Evolutionary conservation across 352 stramenopile genomes (phyloP), one percentile per base, ranked within the genome.

Genomic region (Halophytophthora batemanensis): DNA sequence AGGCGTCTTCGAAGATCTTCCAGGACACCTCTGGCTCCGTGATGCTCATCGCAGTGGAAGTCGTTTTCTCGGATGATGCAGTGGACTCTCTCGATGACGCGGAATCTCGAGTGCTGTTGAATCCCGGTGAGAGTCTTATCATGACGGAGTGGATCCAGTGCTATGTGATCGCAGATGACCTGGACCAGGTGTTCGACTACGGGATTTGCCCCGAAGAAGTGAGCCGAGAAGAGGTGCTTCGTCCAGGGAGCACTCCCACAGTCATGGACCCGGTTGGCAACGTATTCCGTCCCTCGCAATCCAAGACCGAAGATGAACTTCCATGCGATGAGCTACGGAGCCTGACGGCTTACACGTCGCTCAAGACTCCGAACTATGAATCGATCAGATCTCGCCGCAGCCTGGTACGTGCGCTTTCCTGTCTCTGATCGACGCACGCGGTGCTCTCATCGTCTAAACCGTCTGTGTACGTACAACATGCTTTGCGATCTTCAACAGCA

Each of bases 131-230:
- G 21, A 90, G 80, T 55, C 65, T 94, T 17, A 70, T 87, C 45
- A 74, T 92, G 69, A 74, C 69, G 1, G 77, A 89, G 50, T 84
- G 75, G 71, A 90, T 87, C 58, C 74, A 88, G 55, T 90, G 78
- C 40, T 94, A 91, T 56, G 85, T 90, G n/a, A 85, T 94, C 23
- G 84, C 84, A 2, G 84, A 94, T 43, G 84, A 94, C 33, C 61
- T 90, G 17, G 74, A 69, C 8, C 74, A 86, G 35, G 75, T 92
- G 3, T 76, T 81, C 19, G 61, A 82, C 29, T 70, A 77, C 37
- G 69, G 69, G 5, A 77, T 90, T 50, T 87, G 77, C 36, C 49
- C 64, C 0, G 69, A 80, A 6, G 68, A 83, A 45, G 31, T 73
- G 21, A 80, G 36, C 3, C 42, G 66, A 28, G 73, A 84, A 33